Base-by-base conservation (phyloP, 169 alveolate species). In the Theileria orientalis region DNA sequence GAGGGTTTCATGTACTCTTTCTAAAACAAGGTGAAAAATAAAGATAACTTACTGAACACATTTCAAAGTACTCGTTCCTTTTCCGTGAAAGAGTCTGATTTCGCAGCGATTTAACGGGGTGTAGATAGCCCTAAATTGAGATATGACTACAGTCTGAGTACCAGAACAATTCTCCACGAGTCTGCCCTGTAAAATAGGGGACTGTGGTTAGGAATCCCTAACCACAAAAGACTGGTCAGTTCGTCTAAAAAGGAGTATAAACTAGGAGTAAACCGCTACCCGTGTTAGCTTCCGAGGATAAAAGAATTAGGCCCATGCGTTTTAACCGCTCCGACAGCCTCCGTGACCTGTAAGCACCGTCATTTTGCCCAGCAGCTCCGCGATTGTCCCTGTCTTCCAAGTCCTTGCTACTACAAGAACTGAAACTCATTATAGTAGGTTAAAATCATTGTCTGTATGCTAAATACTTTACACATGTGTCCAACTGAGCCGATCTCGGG, bases 81-180 rank as follows among this genome's bases (percentile, higher is more conserved):
- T 92, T 86, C 35, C 69, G 70, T 60, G 86, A 75, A 68, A 91
- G 68, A 42, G 79, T 68, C 33, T 77, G 68, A 30, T 74, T 78
- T 66, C 91, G 83, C 37, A 85, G 80, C 57, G 91, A 85, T 47
- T 52, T 66, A n/a, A 84, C 83, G 27, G 90, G 80, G 29, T 96
- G 96, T 21, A 92, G 80, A 63, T 93, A 92, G 23, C 96, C 96
- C 89, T 82, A 46, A 37, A 49, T 32, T 0, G 49, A 25, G 19
- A 11, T 19, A 11, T 23, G 27, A 19, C 27, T 14, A 41, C 21
- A 13, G 1, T 0, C 14, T 7, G 5, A 40, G 11, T 67, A 82
- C 89, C 63, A 93, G 74, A 41, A 90, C 92, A 23, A 92, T 54
- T 32, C 91, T 90, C 96, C 96, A 93, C 23, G 94, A 90, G 61